Conservation (phyloP, 208 protist species). For the Phytomonas francai region DNA sequence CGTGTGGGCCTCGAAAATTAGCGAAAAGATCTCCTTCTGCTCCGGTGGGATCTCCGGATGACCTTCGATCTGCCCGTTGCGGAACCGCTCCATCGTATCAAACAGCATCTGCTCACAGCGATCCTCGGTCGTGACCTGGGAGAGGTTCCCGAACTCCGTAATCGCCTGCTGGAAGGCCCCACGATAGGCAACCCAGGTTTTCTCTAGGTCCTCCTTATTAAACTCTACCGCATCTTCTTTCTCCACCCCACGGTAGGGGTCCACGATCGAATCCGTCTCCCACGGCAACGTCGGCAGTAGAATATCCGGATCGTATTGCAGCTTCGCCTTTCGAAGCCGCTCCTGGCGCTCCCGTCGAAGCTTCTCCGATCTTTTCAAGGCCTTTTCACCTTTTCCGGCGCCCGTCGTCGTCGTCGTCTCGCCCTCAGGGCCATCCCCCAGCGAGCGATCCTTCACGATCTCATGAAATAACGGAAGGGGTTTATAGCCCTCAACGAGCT, state of each 20-base stretch:
- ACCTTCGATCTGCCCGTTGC: constrained; percentile 62
- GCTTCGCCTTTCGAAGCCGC: constrained; percentile 60
- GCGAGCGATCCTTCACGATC: constrained; percentile 30
- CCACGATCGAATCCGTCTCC: constrained; percentile 80
- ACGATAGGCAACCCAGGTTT: constrained; percentile 69
- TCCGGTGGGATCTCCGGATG: constrained; percentile 66
- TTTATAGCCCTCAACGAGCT: constrained; percentile 78
- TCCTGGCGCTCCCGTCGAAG: constrained; percentile 71
- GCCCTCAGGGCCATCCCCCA: constrained; percentile 18
- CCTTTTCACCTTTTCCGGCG: constrained; percentile 24
- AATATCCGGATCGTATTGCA: constrained; percentile 75
- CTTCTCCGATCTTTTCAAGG: constrained; percentile 55
- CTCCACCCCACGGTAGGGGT: constrained; percentile 74
- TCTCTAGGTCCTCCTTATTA: constrained; percentile 72
- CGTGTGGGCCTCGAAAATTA: constrained; percentile 83
- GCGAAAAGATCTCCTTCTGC: constrained; percentile 62
- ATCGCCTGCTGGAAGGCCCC: constrained; percentile 73
- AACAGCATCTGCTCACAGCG: constrained; percentile 74
- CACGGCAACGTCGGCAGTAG: constrained; percentile 77
- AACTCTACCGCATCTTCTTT: constrained; percentile 55
- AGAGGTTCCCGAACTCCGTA: constrained; percentile 80
- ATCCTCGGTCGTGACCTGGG: constrained; percentile 69
- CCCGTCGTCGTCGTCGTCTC: constrained; percentile 6
- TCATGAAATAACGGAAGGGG: constrained; percentile 75
- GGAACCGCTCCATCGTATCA: constrained; percentile 71